A percentile compares a stretch with the other conserved stretches of the same genome.
Conservation (phyloP, 2,329 filamentous ascomycete genomes). For the Botrytis byssoidea region DNA sequence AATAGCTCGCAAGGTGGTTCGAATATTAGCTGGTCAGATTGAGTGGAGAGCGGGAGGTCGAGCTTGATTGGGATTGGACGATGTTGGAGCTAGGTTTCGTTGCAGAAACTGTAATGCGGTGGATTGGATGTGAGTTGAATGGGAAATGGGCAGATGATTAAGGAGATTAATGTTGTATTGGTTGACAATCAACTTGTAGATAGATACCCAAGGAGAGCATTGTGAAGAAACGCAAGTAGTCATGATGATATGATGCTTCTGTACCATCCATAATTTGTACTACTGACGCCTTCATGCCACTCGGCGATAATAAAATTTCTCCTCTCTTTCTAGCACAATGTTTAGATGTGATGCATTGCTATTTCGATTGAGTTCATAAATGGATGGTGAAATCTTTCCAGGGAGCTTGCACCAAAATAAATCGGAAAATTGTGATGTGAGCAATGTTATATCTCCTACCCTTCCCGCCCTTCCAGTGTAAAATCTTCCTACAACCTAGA, state of each 20-base stretch:
- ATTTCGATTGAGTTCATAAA: fast-evolving
- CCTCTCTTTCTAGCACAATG: not conserved
- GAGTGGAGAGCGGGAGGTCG: not conserved
- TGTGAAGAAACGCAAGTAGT: not conserved
- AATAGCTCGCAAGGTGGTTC: not conserved
- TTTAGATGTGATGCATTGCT: not conserved
- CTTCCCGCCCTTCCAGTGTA: too few relatives aligned
- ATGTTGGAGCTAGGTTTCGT: not conserved
- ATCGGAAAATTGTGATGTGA: not conserved
- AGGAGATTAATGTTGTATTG: not conserved
- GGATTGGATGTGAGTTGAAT: not conserved
- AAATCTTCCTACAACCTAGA: too few relatives aligned
- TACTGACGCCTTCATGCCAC: not conserved
- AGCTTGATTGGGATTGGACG: not conserved
- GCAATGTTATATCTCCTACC: too few relatives aligned
- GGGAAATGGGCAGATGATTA: not conserved
- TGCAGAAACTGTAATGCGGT: not conserved
- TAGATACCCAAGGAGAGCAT: not conserved
- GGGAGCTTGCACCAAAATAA: not conserved
- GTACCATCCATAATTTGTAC: not conserved
- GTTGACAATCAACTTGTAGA: not conserved
- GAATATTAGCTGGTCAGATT: not conserved
- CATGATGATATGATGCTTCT: not conserved
- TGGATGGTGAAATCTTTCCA: fast-evolving
- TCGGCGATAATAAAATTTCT: not conserved